Evolutionary conservation across 2,329 filamentous ascomycete species (phyloP).

Genomic region (Sphaerulina musiva): DNA sequence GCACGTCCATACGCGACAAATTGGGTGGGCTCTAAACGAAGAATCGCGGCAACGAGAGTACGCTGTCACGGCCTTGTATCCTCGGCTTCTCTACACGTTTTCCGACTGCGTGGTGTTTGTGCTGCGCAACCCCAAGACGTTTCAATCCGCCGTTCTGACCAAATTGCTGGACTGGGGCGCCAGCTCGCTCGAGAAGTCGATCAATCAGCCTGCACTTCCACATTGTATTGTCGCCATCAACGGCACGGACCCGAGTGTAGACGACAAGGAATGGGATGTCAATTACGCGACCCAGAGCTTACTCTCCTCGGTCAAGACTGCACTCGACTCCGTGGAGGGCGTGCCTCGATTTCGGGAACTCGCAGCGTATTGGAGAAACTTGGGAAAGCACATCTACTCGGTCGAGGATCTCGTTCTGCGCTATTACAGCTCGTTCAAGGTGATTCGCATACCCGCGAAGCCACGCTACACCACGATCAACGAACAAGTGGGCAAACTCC

Average conservation of each 20-base stretch:
- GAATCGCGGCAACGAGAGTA: conserved; percentile 33
- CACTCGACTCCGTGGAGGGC: conserved; percentile 30
- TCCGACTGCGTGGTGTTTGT: conserved; percentile 42
- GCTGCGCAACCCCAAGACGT: conserved; percentile 36
- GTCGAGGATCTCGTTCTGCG: conserved; percentile 44
- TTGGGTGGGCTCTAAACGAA: conserved; percentile 32
- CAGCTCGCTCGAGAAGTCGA: conserved; percentile 47
- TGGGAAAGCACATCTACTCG: conserved; percentile 39
- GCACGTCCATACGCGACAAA: conserved; percentile 24
- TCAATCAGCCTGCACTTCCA: conserved; percentile 51
- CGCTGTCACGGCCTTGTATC: conserved; percentile 38
- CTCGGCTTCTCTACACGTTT: conserved; percentile 40
- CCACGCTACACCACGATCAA: conserved; percentile 45
- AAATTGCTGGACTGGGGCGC: conserved; percentile 47
- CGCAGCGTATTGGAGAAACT: conserved; percentile 39
- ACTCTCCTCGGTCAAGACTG: conserved; percentile 29
- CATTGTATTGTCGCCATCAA: conserved; percentile 49
- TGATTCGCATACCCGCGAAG: conserved; percentile 44
- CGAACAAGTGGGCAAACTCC: conserved; percentile 44
- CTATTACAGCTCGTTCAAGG: conserved; percentile 47
- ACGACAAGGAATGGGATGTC: conserved; percentile 33
- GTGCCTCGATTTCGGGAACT: conserved; percentile 35
- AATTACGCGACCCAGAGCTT: conserved; percentile 32
- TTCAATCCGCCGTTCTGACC: conserved; percentile 32
- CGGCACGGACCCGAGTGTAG: conserved; percentile 30